phyloP scores from a whole-genome alignment of 2,329 filamentous ascomycete genomes.

The Colletotrichum eremochloae region DNA sequence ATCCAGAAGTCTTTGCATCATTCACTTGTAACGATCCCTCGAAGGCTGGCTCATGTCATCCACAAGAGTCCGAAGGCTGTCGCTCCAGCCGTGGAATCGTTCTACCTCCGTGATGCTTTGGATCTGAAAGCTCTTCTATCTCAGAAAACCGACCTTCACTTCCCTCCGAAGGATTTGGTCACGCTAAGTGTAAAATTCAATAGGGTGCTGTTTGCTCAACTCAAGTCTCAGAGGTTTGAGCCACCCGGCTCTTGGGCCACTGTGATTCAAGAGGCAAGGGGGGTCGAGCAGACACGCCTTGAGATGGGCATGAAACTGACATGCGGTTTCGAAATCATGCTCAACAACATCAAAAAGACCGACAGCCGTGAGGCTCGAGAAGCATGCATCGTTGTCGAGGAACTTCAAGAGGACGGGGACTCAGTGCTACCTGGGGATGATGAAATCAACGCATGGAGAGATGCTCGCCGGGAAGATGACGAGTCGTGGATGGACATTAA shows the following conservation, averaged over 20 bases:
- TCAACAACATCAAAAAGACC: slow-evolving; percentile 74
- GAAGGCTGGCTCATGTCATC: slow-evolving; percentile 84
- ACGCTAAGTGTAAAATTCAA: slow-evolving; percentile 86
- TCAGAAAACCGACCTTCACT: slow-evolving; percentile 67
- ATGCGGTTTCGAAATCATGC: slow-evolving; percentile 91
- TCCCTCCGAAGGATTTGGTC: slow-evolving; percentile 84
- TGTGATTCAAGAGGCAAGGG: slow-evolving; percentile 44
- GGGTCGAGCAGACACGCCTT: slow-evolving; percentile 55
- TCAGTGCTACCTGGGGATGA: slow-evolving; percentile 74
- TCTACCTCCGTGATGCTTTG: slow-evolving; percentile 90
- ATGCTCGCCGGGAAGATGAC: slow-evolving; percentile 76
- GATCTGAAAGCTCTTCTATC: slow-evolving; percentile 77
- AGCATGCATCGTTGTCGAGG: slow-evolving; percentile 81
- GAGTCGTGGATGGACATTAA: slow-evolving; percentile 95
- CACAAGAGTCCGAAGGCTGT: slow-evolving; percentile 82
- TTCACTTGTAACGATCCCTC: slow-evolving; percentile 79
- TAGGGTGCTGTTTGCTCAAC: slow-evolving; percentile 89
- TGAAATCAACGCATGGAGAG: slow-evolving; percentile 80
- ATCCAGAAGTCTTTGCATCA: slow-evolving; percentile 83
- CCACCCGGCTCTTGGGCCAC: slow-evolving; percentile 68
- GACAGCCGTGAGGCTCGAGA: slow-evolving; percentile 80
- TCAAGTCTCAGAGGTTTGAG: slow-evolving; percentile 87
- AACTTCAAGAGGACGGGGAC: slow-evolving; percentile 79
- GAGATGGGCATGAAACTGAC: slow-evolving; percentile 91
- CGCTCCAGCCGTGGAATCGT: slow-evolving; percentile 87